Evolutionary conservation across 2,329 filamentous ascomycete species (phyloP).

Genomic region (Lachnellula arida): DNA sequence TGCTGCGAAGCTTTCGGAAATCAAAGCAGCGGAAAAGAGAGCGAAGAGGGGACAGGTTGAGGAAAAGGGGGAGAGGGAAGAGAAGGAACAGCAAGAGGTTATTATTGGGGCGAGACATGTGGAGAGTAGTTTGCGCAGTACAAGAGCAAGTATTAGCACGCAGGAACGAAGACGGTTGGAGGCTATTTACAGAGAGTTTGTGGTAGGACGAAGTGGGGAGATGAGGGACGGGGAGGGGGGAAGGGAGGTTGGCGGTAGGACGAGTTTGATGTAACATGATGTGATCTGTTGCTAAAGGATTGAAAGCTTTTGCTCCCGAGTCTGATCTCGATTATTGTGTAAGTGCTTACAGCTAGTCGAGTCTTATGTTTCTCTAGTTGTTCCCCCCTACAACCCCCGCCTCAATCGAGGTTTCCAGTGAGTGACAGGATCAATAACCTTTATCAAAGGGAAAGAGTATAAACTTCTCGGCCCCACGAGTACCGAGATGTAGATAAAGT

Average conservation of each 20-base stretch:
- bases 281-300: background rate
- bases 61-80: constrained; percentile 35
- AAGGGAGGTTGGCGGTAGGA: constrained; percentile 87
- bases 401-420: too few relatives aligned
- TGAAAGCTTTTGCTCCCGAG: too few relatives aligned
- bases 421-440: too few relatives aligned
- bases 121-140: constrained; percentile 68
- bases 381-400: too few relatives aligned
- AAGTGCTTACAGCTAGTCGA: too few relatives aligned
- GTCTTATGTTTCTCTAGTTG: too few relatives aligned
- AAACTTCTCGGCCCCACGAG: too few relatives aligned
- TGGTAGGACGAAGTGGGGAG: constrained; percentile 87
- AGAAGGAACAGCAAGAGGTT: constrained; percentile 58
- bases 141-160: constrained; percentile 75
- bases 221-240: constrained; percentile 91
- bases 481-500: too few relatives aligned
- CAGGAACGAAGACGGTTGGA: constrained; percentile 71
- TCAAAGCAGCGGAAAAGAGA: constrained; percentile 62
- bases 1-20: constrained; percentile 72
- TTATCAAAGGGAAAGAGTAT: too few relatives aligned
- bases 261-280: constrained; percentile 73
- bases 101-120: constrained; percentile 83
- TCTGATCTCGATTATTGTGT: too few relatives aligned
- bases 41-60: constrained; percentile 21
- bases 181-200: constrained; percentile 88